Evolutionary conservation across 139 green algal species (phyloP), one percentile per base, ranked within the genome.

Genomic region (Spirogloea muscicola): DNA sequence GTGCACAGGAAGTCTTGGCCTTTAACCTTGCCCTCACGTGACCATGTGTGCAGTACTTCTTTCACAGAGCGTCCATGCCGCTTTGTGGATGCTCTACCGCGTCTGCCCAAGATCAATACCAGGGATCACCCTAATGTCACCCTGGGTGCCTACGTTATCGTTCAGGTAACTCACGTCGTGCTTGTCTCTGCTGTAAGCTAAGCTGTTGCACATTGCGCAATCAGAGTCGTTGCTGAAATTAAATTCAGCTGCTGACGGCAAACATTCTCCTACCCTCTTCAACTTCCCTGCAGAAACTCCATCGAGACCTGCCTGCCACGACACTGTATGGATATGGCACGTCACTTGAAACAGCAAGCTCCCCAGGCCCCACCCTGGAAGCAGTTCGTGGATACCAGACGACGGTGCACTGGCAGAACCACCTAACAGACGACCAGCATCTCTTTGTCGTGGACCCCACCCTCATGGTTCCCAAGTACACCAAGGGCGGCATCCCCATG

Each of bases 241-340:
- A n/a, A n/a, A n/a, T n/a, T n/a, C n/a, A n/a, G n/a, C n/a, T n/a
- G n/a, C n/a, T n/a, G n/a, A n/a, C n/a, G n/a, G n/a, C n/a, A n/a
- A n/a, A n/a, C n/a, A n/a, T n/a, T n/a, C n/a, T n/a, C n/a, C 16
- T 60, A 1, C 34, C 49, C 27, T 25, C 48, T 58, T n/a, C 48
- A 21, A n/a, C 48, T 25, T 33, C 27, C 6, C 62, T 67, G 65
- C 65, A 74, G 65, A 74, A 74, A 68, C n/a, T 74, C 18, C 65
- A 74, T 34, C 37, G 65, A 31, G 65, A 74, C 18, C 51, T 74
- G n/a, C 65, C 65, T 25, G 18, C 65, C 31, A 74, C 65, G 34
- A 43, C 31, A 29, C 34, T 67, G 65, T 74, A 74, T 39, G 65
- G 43, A n/a, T 74, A 58, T 25, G 65, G 65, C 18, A 51, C 42